phyloP scores from a whole-genome alignment of 352 stramenopile species.

The Globisporangium perplexum region DNA sequence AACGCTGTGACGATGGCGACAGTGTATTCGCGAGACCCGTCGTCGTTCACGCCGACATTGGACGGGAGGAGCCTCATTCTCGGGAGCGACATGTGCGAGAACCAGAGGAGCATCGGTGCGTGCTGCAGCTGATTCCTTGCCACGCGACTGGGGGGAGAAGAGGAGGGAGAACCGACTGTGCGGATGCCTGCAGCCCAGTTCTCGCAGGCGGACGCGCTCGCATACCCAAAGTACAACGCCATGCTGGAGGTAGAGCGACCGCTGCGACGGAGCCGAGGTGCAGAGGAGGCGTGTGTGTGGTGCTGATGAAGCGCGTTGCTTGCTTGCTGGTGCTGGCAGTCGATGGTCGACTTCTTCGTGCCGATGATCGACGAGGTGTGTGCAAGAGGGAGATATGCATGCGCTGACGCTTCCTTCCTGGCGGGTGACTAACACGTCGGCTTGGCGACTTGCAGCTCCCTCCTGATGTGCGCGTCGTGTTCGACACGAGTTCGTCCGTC shows the following conservation, averaged over 20 bases:
- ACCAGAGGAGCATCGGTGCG: conserved; percentile 69
- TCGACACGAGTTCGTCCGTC: conserved; percentile 40
- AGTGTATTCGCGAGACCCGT: conserved; percentile 80
- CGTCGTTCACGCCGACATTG: conserved; percentile 84
- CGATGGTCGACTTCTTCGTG: conserved; percentile 75
- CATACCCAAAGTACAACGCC: conserved; percentile 78
- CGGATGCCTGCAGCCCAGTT: conserved; percentile 61
- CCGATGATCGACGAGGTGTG: conserved; percentile 77
- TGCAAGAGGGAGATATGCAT: not conserved
- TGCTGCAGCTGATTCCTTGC: not conserved
- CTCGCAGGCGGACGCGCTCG: conserved; percentile 61
- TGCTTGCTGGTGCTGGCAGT: conserved; percentile 17
- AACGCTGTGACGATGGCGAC: not conserved
- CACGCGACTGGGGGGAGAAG: not conserved
- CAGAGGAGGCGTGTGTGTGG: not conserved
- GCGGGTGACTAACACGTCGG: not conserved
- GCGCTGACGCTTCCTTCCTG: no score
- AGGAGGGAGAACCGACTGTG: not conserved
- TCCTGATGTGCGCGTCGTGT: conserved; percentile 64
- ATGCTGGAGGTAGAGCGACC: conserved; percentile 52
- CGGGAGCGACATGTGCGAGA: conserved; percentile 64
- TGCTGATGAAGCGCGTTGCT: not conserved
- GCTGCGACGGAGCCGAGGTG: not conserved
- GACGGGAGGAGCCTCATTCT: conserved; percentile 78
- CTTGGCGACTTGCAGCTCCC: conserved; percentile 32